Conservation (phyloP, 805 yeast genomes). For the Diddensiella transvaalensis region DNA sequence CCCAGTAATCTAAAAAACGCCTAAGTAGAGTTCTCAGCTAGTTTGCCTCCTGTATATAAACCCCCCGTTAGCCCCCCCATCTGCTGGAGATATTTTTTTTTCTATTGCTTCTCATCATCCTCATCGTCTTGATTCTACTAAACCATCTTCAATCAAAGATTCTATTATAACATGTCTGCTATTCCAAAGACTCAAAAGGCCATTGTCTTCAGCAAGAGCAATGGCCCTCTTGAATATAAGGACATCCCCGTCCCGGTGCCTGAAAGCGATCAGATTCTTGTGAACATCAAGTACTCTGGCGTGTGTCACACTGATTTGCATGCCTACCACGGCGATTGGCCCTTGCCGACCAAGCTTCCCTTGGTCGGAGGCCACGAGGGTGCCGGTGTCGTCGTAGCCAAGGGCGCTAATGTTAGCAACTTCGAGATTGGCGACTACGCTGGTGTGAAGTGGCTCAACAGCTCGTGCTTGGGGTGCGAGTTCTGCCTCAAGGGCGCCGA, state of each 20-base stretch:
- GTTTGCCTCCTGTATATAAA: too few relatives aligned
- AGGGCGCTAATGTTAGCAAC: conserved; percentile 64
- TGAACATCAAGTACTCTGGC: conserved; percentile 83
- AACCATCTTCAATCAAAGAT: too few relatives aligned
- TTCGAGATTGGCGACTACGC: conserved; percentile 78
- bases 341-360: conserved; percentile 67
- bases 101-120: too few relatives aligned
- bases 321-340: conserved; percentile 96
- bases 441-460: conserved; percentile 81
- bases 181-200: conserved; percentile 72
- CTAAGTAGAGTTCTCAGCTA: too few relatives aligned
- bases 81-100: too few relatives aligned
- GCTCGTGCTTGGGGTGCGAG: conserved; percentile 75
- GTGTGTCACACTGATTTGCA: conserved; percentile 93
- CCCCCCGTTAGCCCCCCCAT: too few relatives aligned
- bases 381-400: conserved; percentile 79
- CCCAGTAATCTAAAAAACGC: too few relatives aligned
- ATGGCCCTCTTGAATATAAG: conserved; percentile 61
- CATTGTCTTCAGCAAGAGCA: conserved; percentile 60
- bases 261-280: conserved; percentile 68
- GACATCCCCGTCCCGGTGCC: conserved; percentile 82
- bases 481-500: conserved; percentile 64
- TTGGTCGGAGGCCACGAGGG: conserved; percentile 89
- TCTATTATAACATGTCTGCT: too few relatives aligned
- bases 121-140: too few relatives aligned